These are phyloP conservation scores for Firmiana major DNA, from an alignment of 345 rosid genomes.

Conservation along the genomic window DNA sequence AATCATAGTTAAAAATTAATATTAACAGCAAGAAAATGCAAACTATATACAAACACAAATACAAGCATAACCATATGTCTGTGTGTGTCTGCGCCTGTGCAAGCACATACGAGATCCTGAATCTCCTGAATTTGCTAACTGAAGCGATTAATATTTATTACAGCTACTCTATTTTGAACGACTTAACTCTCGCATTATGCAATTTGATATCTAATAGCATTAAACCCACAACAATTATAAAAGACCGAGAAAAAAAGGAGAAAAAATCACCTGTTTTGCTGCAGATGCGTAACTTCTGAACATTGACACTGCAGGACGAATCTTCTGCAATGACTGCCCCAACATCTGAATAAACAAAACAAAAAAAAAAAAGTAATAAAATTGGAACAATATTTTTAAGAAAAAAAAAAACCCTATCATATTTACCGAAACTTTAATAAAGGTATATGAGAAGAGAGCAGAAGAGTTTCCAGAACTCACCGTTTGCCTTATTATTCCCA, in stretches of 20 bases:
- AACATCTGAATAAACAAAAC: slow-evolving; percentile 25
- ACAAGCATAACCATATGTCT: not conserved
- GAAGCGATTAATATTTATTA: not conserved
- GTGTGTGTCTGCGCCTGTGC: not conserved
- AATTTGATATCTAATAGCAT: not conserved
- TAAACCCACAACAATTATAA: not conserved
- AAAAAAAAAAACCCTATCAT: not conserved
- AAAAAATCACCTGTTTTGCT: slow-evolving; percentile 42
- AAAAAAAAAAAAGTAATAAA: not conserved
- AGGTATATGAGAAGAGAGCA: not conserved
- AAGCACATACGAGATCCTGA: not conserved
- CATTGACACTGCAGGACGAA: slow-evolving; percentile 34
- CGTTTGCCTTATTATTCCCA: slow-evolving; percentile 44
- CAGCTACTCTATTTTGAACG: not conserved
- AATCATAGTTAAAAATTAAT: not conserved
- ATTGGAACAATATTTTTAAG: not conserved
- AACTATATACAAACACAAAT: not conserved
- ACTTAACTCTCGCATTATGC: not conserved
- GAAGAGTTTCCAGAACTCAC: slow-evolving; percentile 27
- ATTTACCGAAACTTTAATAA: not conserved
- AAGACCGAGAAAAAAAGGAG: not conserved
- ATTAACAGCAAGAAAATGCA: not conserved
- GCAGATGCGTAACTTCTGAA: slow-evolving; percentile 55
- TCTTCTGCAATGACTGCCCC: slow-evolving; percentile 30
- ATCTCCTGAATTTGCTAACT: not conserved